Evolutionary conservation across 2,329 filamentous ascomycete genomes (phyloP).

Genomic region (Fusarium continuum): DNA sequence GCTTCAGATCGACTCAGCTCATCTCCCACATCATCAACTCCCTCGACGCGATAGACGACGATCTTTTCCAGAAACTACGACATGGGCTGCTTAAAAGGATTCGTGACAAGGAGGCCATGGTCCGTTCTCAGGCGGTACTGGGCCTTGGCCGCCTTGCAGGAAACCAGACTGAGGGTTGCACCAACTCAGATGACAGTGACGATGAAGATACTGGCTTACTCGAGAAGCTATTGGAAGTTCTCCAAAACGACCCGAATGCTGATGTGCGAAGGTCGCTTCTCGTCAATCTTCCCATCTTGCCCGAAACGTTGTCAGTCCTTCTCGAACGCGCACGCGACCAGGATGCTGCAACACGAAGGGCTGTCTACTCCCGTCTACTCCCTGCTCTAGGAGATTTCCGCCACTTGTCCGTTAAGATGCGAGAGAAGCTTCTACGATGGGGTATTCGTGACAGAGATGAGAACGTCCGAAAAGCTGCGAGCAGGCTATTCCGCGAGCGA

Average conservation of each 20-base stretch:
- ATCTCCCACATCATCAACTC: conserved; percentile 93
- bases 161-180: conserved; percentile 76
- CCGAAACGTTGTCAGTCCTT: conserved; percentile 83
- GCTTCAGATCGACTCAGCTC: conserved; percentile 89
- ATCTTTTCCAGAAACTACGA: conserved; percentile 84
- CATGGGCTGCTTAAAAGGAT: conserved; percentile 84
- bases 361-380: conserved; percentile 86
- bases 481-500: conserved; percentile 88
- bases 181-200: conserved; percentile 75
- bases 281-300: conserved; percentile 87
- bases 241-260: conserved; percentile 93
- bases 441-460: conserved; percentile 94
- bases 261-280: conserved; percentile 91
- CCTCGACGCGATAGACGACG: conserved; percentile 90
- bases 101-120: conserved; percentile 91
- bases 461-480: conserved; percentile 90
- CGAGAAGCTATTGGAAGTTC: conserved; percentile 83
- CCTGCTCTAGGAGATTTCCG: conserved; percentile 93
- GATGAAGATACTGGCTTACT: conserved; percentile 76
- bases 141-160: conserved; percentile 87
- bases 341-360: conserved; percentile 83
- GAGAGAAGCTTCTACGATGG: conserved; percentile 95
- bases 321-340: conserved; percentile 91
- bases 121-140: conserved; percentile 90
- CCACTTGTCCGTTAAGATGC: conserved; percentile 89